Evolutionary conservation across 1,284 basidiomycete species (phyloP), one percentile per base, ranked within the genome.

Genomic region (Neonothopanus nambi): DNA sequence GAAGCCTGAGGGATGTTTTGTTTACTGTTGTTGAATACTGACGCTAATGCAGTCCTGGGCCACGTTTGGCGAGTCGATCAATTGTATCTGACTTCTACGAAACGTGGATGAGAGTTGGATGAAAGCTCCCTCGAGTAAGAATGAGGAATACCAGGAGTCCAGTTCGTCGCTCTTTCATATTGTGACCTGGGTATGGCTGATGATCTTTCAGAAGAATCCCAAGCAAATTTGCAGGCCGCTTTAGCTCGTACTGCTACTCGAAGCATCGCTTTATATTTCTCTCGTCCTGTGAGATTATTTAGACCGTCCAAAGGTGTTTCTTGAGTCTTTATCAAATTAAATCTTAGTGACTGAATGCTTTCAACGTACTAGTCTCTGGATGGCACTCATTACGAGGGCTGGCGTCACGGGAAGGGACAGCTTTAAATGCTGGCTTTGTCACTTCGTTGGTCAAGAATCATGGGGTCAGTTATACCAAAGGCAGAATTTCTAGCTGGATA

Each of bases 241-340:
- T 61, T 86, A 40, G 88, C 87, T 44, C 79, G 81, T 45, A 89
- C 86, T 12, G 69, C 79, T 17, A 81, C 84, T 3, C 75, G 89
- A 52, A 78, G 78, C 41, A 63, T 83, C 37, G 79, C 87, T 2
- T 65, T 91, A 42, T 91, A 91, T 67, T 91, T 91, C 67, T 87
- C 87, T 37, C 79, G 89, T 17, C 89, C 89, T 8, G 81, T 89
- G 28, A 77, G 88, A 48, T 67, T 91, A 23, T 91, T 91, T 69
- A 73, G 87, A 57, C 88, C 88, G 30, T 77, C 84, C 17, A 90
- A 91, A 83, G 80, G 86, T 78, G 57, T 48, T 69, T 55, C 33
- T 28, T 17, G 12, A 42, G 38, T 18, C 23, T 17, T 48, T n/a
- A 30, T 35, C 9, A 1, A 24, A n/a, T 42, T 21, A n/a, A 11